Conservation (phyloP, 306 rosid genomes). For the Calophaca sinica region DNA sequence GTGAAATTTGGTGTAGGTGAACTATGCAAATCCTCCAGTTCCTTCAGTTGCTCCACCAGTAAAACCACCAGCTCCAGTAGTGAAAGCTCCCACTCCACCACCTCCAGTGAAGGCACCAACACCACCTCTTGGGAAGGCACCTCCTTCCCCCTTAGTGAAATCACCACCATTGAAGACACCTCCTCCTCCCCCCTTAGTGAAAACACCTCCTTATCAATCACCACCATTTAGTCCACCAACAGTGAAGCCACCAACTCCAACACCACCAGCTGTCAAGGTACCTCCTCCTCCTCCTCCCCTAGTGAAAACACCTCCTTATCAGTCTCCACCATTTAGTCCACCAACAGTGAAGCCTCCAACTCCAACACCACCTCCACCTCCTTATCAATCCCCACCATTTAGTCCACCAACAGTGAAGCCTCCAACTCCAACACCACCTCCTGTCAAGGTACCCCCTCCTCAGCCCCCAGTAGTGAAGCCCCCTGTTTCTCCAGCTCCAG, state of each 20-base stretch:
- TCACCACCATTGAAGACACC: background rate
- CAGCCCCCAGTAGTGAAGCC: slow-evolving; percentile 36
- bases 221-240: slow-evolving; percentile 36
- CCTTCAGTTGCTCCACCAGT: slow-evolving; percentile 36
- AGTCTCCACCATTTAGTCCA: slow-evolving; percentile 15
- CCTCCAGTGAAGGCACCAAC: slow-evolving; percentile 45
- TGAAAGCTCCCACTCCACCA: background rate
- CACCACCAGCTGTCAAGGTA: slow-evolving; percentile 31
- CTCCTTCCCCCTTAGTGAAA: slow-evolving; percentile 33
- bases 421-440: slow-evolving; percentile 43
- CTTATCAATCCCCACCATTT: slow-evolving; percentile 36
- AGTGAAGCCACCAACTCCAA: slow-evolving; percentile 49
- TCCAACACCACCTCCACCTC: slow-evolving; percentile 39
- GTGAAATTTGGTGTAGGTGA: slow-evolving; percentile 45
- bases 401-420: slow-evolving; percentile 12
- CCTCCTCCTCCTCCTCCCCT: slow-evolving; percentile 20
- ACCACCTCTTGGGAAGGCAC: slow-evolving; percentile 19
- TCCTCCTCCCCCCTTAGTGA: slow-evolving; percentile 38
- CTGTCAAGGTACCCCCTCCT: background rate
- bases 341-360: slow-evolving; percentile 45
- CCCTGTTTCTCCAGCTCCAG: slow-evolving; percentile 43
- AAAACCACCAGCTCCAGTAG: slow-evolving; percentile 27
- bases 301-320: slow-evolving; percentile 21
- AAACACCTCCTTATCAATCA: slow-evolving; percentile 13
- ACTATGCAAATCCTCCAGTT: slow-evolving; percentile 38